phyloP scores from a whole-genome alignment of 2,329 filamentous ascomycete genomes.

The Ascochyta fabae region DNA sequence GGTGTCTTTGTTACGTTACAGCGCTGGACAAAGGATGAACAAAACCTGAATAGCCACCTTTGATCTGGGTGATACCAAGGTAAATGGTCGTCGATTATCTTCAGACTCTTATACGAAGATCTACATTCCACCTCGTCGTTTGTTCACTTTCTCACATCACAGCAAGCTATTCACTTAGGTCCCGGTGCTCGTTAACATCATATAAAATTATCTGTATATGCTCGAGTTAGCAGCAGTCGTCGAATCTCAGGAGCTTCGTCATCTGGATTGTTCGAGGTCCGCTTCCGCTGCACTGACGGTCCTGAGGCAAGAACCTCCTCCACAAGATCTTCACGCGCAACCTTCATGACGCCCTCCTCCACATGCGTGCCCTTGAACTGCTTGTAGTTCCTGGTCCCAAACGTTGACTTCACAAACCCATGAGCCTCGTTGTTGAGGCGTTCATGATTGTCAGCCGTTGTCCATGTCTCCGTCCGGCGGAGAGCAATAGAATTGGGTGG shows the following conservation, averaged over 20 bases:
- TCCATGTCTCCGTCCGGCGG: background rate
- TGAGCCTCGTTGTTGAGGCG: background rate
- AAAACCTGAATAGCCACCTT: too few species aligned
- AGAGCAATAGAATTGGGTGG: background rate
- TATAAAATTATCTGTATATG: too few species aligned
- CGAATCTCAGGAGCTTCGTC: background rate
- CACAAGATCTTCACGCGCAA: background rate
- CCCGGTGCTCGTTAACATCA: too few species aligned
- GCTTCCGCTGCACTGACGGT: background rate
- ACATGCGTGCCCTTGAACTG: background rate
- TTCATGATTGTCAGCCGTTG: background rate
- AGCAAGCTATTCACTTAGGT: too few species aligned
- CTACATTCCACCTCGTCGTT: too few species aligned
- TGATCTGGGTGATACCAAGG: too few species aligned
- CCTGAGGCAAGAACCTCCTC: background rate
- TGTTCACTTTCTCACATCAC: too few species aligned
- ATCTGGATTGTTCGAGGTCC: background rate
- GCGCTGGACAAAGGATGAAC: too few species aligned
- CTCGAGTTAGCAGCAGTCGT: background rate
- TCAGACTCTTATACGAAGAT: too few species aligned
- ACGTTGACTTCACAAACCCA: background rate
- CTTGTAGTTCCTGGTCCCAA: background rate
- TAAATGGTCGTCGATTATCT: too few species aligned
- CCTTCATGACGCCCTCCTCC: background rate
- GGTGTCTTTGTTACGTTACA: too few species aligned